Base-by-base conservation (phyloP, 2,329 filamentous ascomycete genomes). In the Macrophomina tecta region DNA sequence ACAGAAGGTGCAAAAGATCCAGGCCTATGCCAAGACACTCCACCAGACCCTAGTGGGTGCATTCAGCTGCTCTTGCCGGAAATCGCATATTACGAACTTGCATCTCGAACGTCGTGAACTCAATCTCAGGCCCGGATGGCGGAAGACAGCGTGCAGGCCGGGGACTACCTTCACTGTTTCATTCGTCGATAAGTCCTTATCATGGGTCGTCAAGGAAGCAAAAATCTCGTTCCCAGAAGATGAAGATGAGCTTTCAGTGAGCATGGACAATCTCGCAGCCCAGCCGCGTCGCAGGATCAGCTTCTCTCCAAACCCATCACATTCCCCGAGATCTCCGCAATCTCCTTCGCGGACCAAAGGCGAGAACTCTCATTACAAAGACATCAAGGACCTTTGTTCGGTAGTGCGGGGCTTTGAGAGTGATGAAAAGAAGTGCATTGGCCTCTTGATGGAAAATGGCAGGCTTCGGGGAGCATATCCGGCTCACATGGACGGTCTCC, bases 31-130 rank as follows among this genome's bases (percentile, higher is more conserved):
- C 9, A 73, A 73, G 55, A 74, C 66, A 12, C 52, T 79, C 5
- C 77, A 79, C 46, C 68, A 71, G 0, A 73, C 73, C 7, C 66
- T 79, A 16, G 67, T 71, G 1, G 62, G 70, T 16, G 75, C 72
- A 34, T 78, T 75, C 73, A 76, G 73, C 12, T 79, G 77, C 63
- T 69, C 76, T 1, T 79, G 77, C 65, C 74, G 73, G 42, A 69
- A 71, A 6, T 72, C 70, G 8, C 77, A 79, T 60, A 71, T 66
- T 16, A 76, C 76, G 2, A 78, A 74, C 48, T 70, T 79, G 1
- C 75, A 75, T 62, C 64, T 79, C 23, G 76, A 79, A 45, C 70
- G 72, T 8, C 71, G 77, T 40, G 72, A 68, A 12, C 69, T 65
- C 23, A 40, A 76, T 72, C 7, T 66, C 69, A 23, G 71, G 58